These are phyloP conservation scores for Acanthamoeba healyi DNA, from an alignment of 208 protist genomes.

Conservation along the genomic window DNA sequence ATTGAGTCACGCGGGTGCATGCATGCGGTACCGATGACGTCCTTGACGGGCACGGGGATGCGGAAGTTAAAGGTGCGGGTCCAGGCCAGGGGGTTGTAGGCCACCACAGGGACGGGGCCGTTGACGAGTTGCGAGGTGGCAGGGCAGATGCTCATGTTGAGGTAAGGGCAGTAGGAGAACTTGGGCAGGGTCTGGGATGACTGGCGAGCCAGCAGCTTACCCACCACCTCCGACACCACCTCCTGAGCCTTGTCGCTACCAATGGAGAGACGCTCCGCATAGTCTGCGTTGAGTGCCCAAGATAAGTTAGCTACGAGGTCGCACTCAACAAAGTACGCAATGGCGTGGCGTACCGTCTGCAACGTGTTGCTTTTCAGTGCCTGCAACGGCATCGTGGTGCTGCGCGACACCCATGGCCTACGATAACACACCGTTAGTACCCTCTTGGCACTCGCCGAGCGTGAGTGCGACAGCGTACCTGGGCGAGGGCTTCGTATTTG, in stretches of 20 bases:
- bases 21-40: neutral
- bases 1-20: too few species aligned
- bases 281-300: neutral
- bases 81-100: conserved; percentile 68
- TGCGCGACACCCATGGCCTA: conserved; percentile 79
- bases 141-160: conserved; percentile 61
- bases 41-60: conserved; percentile 17
- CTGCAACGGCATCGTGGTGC: conserved; percentile 86
- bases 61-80: conserved; percentile 36
- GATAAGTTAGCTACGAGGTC: neutral
- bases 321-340: neutral
- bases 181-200: neutral
- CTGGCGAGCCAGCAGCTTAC: neutral
- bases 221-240: conserved; percentile 32
- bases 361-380: conserved; percentile 79
- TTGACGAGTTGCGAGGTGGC: neutral
- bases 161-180: conserved; percentile 42
- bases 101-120: conserved; percentile 29
- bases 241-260: neutral
- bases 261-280: conserved; percentile 44
- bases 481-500: conserved; percentile 7
- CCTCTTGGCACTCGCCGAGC: too few species aligned
- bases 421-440: too few species aligned
- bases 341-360: neutral
- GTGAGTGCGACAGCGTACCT: neutral